Conservation (phyloP, 2,329 filamentous ascomycete genomes). For the Paracamarosporium sp. region DNA sequence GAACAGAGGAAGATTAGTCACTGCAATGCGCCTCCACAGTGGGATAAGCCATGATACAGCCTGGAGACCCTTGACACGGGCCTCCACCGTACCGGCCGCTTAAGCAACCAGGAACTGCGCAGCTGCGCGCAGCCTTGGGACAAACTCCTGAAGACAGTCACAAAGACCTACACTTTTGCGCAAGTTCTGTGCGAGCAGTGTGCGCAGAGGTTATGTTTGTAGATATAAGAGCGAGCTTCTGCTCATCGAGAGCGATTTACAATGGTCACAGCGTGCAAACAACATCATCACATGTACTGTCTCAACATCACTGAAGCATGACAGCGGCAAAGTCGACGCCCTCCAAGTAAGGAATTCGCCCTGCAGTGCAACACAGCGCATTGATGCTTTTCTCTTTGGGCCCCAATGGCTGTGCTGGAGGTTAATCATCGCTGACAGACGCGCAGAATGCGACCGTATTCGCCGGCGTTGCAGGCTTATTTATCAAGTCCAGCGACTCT, state of each 20-base stretch:
- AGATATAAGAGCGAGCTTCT: not conserved
- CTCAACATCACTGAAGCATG: not conserved
- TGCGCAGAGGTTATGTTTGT: not conserved
- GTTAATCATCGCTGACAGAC: not conserved
- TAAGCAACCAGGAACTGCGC: not conserved
- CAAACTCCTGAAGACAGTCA: not conserved
- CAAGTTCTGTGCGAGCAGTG: not conserved
- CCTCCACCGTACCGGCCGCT: not conserved
- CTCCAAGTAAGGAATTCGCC: too few species aligned
- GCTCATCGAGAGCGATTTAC: not conserved
- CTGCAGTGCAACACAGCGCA: not conserved
- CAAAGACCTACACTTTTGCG: not conserved
- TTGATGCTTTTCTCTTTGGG: not conserved
- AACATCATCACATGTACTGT: not conserved
- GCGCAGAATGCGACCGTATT: not conserved
- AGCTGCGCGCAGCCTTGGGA: not conserved
- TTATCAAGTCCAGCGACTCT: conserved; percentile 8
- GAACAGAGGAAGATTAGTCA: not conserved
- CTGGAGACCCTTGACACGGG: not conserved
- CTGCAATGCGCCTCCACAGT: not conserved
- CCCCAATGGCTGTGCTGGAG: not conserved
- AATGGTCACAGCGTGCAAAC: not conserved
- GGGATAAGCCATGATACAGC: too few species aligned
- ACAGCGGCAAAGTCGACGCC: not conserved
- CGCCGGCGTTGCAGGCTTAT: conserved; percentile 2